A percentile compares a stretch with the other conserved stretches of the same genome.
phyloP scores from a whole-genome alignment of 225 moss, liverwort and hornwort species.

The Straminergon stramineum region DNA sequence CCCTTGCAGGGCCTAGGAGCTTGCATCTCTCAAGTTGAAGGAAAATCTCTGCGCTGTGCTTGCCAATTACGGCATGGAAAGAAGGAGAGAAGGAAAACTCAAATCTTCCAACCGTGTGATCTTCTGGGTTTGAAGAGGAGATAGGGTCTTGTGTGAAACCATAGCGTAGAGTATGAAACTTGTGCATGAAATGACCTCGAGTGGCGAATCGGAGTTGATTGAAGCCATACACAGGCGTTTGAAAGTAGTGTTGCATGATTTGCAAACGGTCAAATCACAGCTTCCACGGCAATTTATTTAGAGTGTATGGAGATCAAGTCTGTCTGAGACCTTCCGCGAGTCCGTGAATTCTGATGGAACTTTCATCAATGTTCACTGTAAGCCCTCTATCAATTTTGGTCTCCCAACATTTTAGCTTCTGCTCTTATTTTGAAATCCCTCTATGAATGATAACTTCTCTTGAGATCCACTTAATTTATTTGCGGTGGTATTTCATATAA shows the following conservation, averaged over 20 bases:
- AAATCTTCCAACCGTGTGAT: neutral
- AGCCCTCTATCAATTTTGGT: neutral
- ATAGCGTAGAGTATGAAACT: neutral
- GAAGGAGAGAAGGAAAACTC: neutral
- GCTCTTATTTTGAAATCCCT: neutral
- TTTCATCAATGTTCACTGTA: conserved; percentile 12
- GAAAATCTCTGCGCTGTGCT: neutral
- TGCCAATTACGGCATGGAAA: neutral
- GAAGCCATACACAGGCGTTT: neutral
- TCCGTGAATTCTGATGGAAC: neutral
- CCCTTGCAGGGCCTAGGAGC: conserved; percentile 12
- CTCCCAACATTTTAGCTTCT: neutral
- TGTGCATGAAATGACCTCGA: conserved; percentile 10
- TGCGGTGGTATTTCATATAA: neutral
- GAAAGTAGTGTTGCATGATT: conserved; percentile 1
- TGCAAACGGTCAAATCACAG: neutral
- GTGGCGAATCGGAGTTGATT: neutral
- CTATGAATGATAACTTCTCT: neutral
- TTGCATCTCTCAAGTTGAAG: neutral
- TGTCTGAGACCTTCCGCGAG: neutral
- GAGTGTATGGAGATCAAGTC: neutral
- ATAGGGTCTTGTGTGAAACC: neutral
- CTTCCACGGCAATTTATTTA: neutral
- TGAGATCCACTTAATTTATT: neutral
- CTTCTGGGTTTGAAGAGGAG: neutral